Evolutionary conservation across 2,329 filamentous ascomycete species (phyloP).

Genomic region (Sporothrix humicola): DNA sequence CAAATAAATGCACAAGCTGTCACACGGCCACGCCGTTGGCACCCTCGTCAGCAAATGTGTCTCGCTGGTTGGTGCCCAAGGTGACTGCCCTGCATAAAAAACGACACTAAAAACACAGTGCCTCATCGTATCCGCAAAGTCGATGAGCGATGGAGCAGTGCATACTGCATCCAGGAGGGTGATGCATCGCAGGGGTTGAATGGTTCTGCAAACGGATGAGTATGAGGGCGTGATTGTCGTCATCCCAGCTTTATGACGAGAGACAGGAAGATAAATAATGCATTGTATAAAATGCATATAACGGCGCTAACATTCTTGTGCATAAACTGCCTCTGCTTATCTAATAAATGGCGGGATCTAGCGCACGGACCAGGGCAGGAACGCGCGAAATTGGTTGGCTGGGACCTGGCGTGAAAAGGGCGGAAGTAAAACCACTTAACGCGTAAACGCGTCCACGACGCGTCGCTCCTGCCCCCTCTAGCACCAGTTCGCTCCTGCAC

Average conservation of each 20-base stretch:
- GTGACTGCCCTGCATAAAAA: constrained; percentile 23
- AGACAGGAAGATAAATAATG: background rate
- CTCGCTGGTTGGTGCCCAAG: constrained; percentile 5
- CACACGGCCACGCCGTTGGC: background rate
- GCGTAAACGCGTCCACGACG: constrained; percentile 37
- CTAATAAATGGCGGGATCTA: background rate
- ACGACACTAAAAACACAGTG: constrained; percentile 18
- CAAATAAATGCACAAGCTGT: background rate
- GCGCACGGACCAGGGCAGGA: background rate
- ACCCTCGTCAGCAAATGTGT: background rate
- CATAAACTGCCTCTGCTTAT: background rate
- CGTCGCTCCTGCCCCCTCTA: constrained; percentile 31
- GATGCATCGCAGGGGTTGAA: background rate
- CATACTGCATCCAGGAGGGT: background rate
- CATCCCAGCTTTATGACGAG: background rate
- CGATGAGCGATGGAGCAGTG: constrained; percentile 17
- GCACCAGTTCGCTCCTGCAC: constrained; percentile 18
- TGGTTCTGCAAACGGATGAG: background rate
- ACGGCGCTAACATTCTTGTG: background rate
- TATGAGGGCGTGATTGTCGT: background rate
- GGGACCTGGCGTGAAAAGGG: background rate
- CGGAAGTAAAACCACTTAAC: constrained; percentile 36
- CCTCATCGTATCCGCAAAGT: constrained; percentile 25
- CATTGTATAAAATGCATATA: constrained; percentile 12
- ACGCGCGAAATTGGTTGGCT: constrained; percentile 23